Conservation (phyloP, 2,329 filamentous ascomycete species). For the Bipolaris oryzae region DNA sequence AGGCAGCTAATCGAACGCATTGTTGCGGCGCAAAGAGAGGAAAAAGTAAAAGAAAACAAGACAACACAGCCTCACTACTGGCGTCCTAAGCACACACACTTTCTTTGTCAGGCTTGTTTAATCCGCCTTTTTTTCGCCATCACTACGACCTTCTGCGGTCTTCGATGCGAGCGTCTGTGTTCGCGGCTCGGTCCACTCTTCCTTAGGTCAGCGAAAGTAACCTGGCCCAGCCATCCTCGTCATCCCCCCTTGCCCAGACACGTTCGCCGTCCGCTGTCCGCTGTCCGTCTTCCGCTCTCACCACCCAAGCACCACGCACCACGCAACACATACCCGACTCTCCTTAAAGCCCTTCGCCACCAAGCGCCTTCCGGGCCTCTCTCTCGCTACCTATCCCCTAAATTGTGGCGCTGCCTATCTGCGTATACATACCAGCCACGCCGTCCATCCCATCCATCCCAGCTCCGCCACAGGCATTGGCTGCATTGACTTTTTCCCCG, state of each 20-base stretch:
- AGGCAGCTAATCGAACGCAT: not conserved
- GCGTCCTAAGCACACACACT: not conserved
- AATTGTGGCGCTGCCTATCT: constrained; percentile 9
- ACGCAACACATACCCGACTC: constrained; percentile 10
- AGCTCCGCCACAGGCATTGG: constrained; percentile 27
- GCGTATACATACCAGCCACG: constrained; percentile 14
- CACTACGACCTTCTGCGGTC: constrained; percentile 29
- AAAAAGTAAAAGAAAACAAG: not conserved
- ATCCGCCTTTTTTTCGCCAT: constrained; percentile 15
- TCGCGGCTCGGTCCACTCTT: constrained; percentile 14
- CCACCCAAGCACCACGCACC: constrained; percentile 3
- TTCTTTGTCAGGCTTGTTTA: constrained; percentile 17
- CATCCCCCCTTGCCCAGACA: constrained; percentile 17
- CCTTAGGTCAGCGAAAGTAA: constrained; percentile 24
- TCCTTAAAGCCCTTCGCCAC: constrained; percentile 14
- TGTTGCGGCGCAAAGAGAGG: not conserved
- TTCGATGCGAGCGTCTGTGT: constrained; percentile 18
- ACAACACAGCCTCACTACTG: constrained; percentile 20
- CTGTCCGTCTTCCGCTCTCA: constrained; percentile 10
- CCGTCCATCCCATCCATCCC: constrained; percentile 17
- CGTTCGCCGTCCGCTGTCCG: constrained; percentile 8
- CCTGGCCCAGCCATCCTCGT: constrained; percentile 20
- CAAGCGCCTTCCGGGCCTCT: constrained; percentile 6
- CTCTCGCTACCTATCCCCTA: constrained; percentile 10
- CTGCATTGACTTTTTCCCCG: constrained; percentile 1